A percentile compares a stretch with the other conserved stretches of the same genome.
Conservation (phyloP, 805 yeast species). For the Suhomyces sp. region DNA sequence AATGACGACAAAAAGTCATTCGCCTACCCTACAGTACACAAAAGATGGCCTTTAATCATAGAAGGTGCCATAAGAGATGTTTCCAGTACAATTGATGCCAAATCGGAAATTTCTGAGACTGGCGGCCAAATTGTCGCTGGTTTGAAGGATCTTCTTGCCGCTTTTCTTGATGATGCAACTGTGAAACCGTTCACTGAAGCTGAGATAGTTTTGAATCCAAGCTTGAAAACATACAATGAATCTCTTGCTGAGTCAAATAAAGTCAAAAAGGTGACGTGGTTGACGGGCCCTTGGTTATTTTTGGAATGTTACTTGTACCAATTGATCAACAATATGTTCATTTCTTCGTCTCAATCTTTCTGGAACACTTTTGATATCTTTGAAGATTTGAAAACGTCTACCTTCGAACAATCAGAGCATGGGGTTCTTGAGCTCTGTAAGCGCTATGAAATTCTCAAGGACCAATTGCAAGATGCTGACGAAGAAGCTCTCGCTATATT, state of each 20-base stretch:
- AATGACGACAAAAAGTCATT: slow-evolving; percentile 75
- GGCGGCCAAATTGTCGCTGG: slow-evolving; percentile 43
- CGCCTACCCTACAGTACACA: slow-evolving; percentile 73
- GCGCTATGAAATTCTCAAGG: slow-evolving; percentile 45
- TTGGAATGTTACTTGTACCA: slow-evolving; percentile 86
- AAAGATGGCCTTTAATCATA: slow-evolving; percentile 86
- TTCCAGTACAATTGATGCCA: slow-evolving; percentile 25
- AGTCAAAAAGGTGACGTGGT: slow-evolving; percentile 55
- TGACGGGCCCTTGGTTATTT: slow-evolving; percentile 85
- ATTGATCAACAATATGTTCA: slow-evolving; percentile 46
- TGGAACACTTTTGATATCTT: slow-evolving; percentile 74
- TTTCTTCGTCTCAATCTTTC: slow-evolving; percentile 23
- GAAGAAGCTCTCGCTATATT: slow-evolving; percentile 49
- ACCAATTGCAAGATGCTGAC: slow-evolving; percentile 25
- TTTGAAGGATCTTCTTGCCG: slow-evolving; percentile 43
- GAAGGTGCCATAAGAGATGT: slow-evolving; percentile 67
- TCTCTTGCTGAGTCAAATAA: slow-evolving; percentile 36
- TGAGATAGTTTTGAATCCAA: slow-evolving; percentile 43
- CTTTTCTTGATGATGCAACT: slow-evolving; percentile 37
- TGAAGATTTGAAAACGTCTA: slow-evolving; percentile 60
- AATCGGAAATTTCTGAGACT: slow-evolving; percentile 35
- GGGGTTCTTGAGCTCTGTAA: slow-evolving; percentile 83
- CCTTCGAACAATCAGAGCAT: slow-evolving; percentile 68
- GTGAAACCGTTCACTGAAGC: slow-evolving; percentile 27
- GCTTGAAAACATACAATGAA: slow-evolving; percentile 58